Percentiles rank a stretch among this genome's conserved stretches.
These are phyloP conservation scores for Gonium pectorale DNA, from an alignment of 139 green algal genomes.

Conservation along the genomic window DNA sequence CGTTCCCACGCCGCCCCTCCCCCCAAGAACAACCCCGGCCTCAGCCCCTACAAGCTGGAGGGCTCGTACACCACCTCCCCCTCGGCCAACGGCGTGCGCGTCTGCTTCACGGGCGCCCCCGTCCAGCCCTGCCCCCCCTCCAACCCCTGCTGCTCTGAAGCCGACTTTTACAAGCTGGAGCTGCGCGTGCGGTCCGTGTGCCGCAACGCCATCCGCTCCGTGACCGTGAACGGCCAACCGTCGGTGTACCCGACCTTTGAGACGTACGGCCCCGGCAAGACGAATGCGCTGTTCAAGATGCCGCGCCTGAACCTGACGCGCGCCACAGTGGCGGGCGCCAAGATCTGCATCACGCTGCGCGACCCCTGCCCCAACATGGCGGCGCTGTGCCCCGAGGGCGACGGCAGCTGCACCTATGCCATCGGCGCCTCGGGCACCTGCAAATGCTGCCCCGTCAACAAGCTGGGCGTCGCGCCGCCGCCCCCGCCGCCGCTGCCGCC, in stretches of 20 bases:
- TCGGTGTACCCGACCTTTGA: conserved; percentile 18
- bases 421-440: not conserved
- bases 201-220: conserved; percentile 33
- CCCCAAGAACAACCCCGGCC: not conserved
- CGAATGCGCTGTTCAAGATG: conserved; percentile 37
- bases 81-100: conserved; percentile 26
- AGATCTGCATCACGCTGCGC: conserved; percentile 40
- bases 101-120: conserved; percentile 35
- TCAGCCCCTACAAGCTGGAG: conserved; percentile 31
- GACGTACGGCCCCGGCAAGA: not conserved
- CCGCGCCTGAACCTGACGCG: conserved; percentile 19
- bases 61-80: conserved; percentile 25
- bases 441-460: conserved; percentile 40
- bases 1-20: too few species aligned
- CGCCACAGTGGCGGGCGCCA: conserved; percentile 8
- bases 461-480: not conserved
- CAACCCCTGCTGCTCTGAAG: conserved; percentile 8
- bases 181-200: conserved; percentile 29
- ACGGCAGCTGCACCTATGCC: conserved; percentile 37
- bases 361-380: conserved; percentile 43
- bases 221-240: conserved; percentile 23
- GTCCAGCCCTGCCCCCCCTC: conserved; percentile 8
- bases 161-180: conserved; percentile 39
- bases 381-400: conserved; percentile 36
- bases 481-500: not conserved